Base-by-base conservation (phyloP, 345 rosid genomes). In the Salix koriyanagi region DNA sequence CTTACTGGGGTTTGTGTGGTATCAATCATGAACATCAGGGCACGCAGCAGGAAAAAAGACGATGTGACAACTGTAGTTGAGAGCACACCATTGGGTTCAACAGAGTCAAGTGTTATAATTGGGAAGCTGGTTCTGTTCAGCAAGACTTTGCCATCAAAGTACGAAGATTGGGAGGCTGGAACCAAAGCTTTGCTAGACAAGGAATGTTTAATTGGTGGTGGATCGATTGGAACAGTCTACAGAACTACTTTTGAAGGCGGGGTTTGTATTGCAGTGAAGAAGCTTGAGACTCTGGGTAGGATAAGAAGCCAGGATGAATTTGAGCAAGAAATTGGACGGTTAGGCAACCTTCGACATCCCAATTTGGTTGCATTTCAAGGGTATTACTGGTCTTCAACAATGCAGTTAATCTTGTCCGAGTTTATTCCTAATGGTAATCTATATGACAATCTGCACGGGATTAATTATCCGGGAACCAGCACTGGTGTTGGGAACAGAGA, bases 111-210 rank as follows among this genome's bases (percentile, higher is more conserved):
- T 75, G 84, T 93, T 74, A 89, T 90, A 78, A 91, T 91, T 0
- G 98, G 99, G 44, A 96, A 96, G 85, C 84, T 96, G 77, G 98
- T 96, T 69, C 89, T 96, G 64, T 93, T 93, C 83, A 96, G 98
- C 89, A 93, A 93, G 89, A 93, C 83, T 70, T 79, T 96, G 73
- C 99, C 99, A 1, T 88, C 99, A 4, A 93, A 84, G 82, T 93
- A 96, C 68, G 97, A 96, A 90, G 99, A 96, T 74, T 93, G 99
- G 99, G 96, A 91, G 80, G 86, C 91, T 0, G 99, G 98, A 34
- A 91, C 97, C 50, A 93, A 91, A 84, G 92, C 97, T 67, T 85
- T 96, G 86, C 91, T 96, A 13, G 91, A 93, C 85, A 96, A 96
- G 88, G 98, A 96, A 42, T 85, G 88, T 39, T 81, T 93, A 72